Evolutionary conservation across 345 rosid genomes (phyloP).

Genomic region (Erodium maritimum): DNA sequence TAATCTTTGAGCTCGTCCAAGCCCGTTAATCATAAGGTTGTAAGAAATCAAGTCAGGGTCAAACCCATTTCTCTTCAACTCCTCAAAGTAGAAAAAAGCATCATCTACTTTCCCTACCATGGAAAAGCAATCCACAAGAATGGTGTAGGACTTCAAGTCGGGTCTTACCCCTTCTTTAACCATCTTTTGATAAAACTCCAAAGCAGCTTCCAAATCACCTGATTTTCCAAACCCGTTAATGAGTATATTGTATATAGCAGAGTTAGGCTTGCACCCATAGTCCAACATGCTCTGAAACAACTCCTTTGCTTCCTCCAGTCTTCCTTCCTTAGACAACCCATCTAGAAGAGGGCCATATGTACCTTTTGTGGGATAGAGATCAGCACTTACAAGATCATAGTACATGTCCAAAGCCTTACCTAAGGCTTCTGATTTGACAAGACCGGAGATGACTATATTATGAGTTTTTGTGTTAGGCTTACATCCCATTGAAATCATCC

Average conservation of each 20-base stretch:
- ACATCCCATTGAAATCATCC: conserved; percentile 51
- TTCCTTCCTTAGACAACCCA: conserved; percentile 58
- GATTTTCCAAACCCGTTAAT: conserved; percentile 80
- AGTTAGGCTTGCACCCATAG: conserved; percentile 68
- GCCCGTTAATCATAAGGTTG: conserved; percentile 67
- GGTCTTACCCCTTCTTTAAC: conserved; percentile 67
- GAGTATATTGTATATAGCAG: conserved; percentile 77
- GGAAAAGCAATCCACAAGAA: conserved; percentile 64
- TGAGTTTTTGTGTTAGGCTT: conserved; percentile 56
- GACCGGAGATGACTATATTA: conserved; percentile 64
- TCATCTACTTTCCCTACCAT: conserved; percentile 64
- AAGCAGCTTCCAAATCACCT: conserved; percentile 57
- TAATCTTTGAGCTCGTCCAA: conserved; percentile 52
- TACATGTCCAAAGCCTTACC: conserved; percentile 60
- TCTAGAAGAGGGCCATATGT: conserved; percentile 85
- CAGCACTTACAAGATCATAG: conserved; percentile 60
- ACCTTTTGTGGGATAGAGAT: conserved; percentile 62
- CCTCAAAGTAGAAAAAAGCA: conserved; percentile 50
- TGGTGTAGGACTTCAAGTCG: conserved; percentile 76
- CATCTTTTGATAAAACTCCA: conserved; percentile 58
- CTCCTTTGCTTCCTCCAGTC: conserved; percentile 50
- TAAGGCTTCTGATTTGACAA: conserved; percentile 44
- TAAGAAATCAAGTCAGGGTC: conserved; percentile 59
- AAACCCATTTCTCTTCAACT: conserved; percentile 50
- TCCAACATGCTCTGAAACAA: conserved; percentile 73